Evolutionary conservation across 1,139 yeast species (phyloP), one percentile per base, ranked within the genome.

Genomic region (Waltiozyma sp.): DNA sequence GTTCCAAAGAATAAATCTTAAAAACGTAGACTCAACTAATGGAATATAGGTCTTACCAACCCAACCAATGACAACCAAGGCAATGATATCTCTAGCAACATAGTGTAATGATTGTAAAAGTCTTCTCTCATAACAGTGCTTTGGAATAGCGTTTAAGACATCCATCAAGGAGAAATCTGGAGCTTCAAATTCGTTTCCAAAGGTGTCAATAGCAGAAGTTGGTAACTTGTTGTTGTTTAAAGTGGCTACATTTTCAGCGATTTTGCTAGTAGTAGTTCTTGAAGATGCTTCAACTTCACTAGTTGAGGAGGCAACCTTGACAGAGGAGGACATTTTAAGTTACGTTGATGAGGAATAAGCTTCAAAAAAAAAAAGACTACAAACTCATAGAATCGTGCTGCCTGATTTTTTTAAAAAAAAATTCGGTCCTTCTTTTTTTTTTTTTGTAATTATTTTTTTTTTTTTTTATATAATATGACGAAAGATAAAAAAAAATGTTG

Each of bases 111-210:
- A 75, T 39, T 62, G 60, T 38, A 63, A 51, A 44, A 75, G 59
- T 43, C 71, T 66, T 57, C 84, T 69, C 51, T 77, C 72, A 60
- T 76, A 78, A 54, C 84, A 77, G 54, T 75, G 75, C 41, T 72
- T 61, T 41, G 86, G 86, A 55, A 79, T 78, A 39, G 77, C 79
- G 37, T 66, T 60, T 43, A 79, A 64, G 43, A 79, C 72, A 42
- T 77, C 80, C 65, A 76, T 77, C 56, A 79, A 77, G 46, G 80
- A 60, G 60, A 62, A 77, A 56, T 77, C 81, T 10, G 85, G 84
- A 9, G 72, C 84, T 43, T 70, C 68, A 61, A 77, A 78, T 37
- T 66, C 70, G 43, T 75, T 69, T 39, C 84, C 84, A 47, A 63
- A 57, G 28, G 80, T 72, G 53, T 75, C 81, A 38, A 70, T 61